Base-by-base conservation (phyloP, 106 monocot species). In the Allium sativum region DNA sequence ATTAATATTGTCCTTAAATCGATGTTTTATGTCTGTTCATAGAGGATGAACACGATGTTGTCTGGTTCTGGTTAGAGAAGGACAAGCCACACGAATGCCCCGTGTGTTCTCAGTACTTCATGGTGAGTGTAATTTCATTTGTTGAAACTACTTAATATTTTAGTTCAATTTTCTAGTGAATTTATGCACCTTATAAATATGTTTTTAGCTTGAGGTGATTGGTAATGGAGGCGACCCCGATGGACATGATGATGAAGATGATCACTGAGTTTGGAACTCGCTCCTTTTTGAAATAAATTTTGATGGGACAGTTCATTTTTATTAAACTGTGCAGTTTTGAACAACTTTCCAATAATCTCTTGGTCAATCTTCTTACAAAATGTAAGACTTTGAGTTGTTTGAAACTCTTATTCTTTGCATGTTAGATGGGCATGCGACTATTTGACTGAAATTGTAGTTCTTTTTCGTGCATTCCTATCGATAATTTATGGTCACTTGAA, bases 31-130 rank as follows among this genome's bases (percentile, higher is more conserved):
- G 20, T 7, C 22, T 67, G 7, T 73, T 64, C 73, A 48, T 74
- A 94, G 93, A 89, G 80, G 93, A 89, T 71, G 89, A 94, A 58
- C 93, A 94, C 68, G 93, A 94, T 77, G 89, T 86, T 60, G 72
- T 89, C 21, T 89, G 93, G 93, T 94, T 94, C 70, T 89, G 89
- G 89, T 71, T 94, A 70, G 86, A 86, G 75, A 93, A 93, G 62
- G 93, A 58, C 67, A 89, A 94, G 50, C 86, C 93, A 56, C 86
- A 89, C 62, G 93, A 94, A 63, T 94, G 89, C 68, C 89, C 93
- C 9, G 83, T 89, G 10, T 94, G 93, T 71, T 89, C 83, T 18
- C 93, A 89, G 50, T 89, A 89, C 65, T 94, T 89, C 73, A 74
- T 61, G 83, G 93, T 94, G 83, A 83, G 56, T 71, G 44, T 52